These are phyloP conservation scores for Rhexocercosporidium sp. DNA, from an alignment of 2,329 filamentous ascomycete genomes.

Conservation along the genomic window DNA sequence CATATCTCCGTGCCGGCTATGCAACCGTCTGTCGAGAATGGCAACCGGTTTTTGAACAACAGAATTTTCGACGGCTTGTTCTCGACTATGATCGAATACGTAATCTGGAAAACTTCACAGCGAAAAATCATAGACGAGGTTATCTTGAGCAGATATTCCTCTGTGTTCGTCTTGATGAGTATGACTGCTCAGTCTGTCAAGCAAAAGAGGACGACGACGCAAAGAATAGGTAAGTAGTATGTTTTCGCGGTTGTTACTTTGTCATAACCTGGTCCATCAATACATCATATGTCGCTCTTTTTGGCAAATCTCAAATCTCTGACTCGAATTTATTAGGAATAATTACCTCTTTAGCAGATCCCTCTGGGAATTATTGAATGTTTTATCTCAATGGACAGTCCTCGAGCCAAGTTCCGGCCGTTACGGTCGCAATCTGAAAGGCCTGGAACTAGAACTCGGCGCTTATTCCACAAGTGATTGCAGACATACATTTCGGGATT, in stretches of 20 bases:
- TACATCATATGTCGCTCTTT: slow-evolving; percentile 17
- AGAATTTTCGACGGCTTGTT: too few relatives aligned
- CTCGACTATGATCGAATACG: too few relatives aligned
- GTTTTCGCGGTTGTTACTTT: too few relatives aligned
- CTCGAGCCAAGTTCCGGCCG: slow-evolving; percentile 7
- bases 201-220: too few relatives aligned
- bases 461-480: slow-evolving; percentile 31
- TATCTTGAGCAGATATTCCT: too few relatives aligned
- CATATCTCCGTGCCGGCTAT: neutral
- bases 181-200: too few relatives aligned
- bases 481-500: slow-evolving; percentile 29
- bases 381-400: slow-evolving; percentile 26
- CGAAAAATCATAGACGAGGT: too few relatives aligned
- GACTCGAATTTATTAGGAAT: slow-evolving; percentile 24
- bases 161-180: too few relatives aligned
- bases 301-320: slow-evolving; percentile 18
- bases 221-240: too few relatives aligned
- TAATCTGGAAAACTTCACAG: too few relatives aligned
- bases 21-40: too few relatives aligned
- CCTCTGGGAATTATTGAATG: slow-evolving; percentile 21
- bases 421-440: slow-evolving; percentile 16
- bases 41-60: too few relatives aligned
- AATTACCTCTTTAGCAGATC: slow-evolving; percentile 24
- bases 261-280: neutral
- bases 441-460: slow-evolving; percentile 31